Percentiles rank a stretch among this genome's conserved stretches.
phyloP scores from a whole-genome alignment of 2,329 filamentous ascomycete genomes.

The Penicillium sp. region DNA sequence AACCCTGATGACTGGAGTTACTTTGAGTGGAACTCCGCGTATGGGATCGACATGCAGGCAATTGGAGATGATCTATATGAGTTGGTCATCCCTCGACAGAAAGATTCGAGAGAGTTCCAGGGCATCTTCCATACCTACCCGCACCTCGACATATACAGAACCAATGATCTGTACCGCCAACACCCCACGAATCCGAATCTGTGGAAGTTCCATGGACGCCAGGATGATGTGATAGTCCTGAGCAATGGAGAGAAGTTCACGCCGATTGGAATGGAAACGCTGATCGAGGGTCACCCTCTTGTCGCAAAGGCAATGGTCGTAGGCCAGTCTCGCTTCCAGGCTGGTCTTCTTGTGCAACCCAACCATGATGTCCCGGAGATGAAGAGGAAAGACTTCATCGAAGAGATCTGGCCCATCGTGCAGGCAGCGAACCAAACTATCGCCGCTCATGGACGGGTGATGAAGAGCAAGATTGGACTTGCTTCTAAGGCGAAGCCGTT shows the following conservation, averaged over 20 bases:
- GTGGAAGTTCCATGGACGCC: constrained; percentile 36
- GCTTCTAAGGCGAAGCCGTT: constrained; percentile 41
- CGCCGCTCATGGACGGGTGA: constrained; percentile 39
- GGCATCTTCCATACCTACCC: constrained; percentile 29
- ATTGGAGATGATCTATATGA: constrained; percentile 23
- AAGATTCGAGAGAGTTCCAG: constrained; percentile 16
- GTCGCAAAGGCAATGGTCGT: constrained; percentile 29
- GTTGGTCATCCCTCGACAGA: constrained; percentile 17
- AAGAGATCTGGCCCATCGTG: constrained; percentile 42
- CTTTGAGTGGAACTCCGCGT: constrained; percentile 30
- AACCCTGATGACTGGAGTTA: constrained; percentile 29
- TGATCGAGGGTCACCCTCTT: constrained; percentile 27
- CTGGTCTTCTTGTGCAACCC: constrained; percentile 35
- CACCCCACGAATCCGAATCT: constrained; percentile 31
- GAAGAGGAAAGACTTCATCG: constrained; percentile 23
- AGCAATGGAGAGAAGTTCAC: constrained; percentile 43
- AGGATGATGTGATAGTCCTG: constrained; percentile 41
- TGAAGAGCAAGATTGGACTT: constrained; percentile 39
- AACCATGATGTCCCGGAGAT: constrained; percentile 9
- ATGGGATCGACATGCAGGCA: constrained; percentile 29
- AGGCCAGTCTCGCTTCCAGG: constrained; percentile 31
- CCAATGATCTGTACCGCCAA: constrained; percentile 33
- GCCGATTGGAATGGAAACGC: constrained; percentile 35
- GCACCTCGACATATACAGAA: constrained; percentile 28
- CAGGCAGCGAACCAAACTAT: constrained; percentile 39